Evolutionary conservation across 2,329 filamentous ascomycete species (phyloP), one percentile per base, ranked within the genome.

Genomic region (Gaeumannomyces sp.): DNA sequence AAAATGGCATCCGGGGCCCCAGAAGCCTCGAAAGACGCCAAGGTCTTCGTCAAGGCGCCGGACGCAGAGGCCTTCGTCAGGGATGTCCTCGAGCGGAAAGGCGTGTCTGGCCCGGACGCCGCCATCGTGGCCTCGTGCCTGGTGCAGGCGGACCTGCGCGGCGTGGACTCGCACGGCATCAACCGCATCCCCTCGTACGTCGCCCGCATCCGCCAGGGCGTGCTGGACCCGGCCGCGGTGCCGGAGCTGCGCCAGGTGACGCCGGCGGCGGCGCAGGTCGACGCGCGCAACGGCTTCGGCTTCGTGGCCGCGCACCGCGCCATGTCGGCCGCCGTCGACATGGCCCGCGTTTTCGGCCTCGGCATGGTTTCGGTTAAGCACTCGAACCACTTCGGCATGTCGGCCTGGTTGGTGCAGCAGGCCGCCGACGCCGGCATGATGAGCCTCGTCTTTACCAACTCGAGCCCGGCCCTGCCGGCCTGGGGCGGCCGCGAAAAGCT

Each of bases 311-410:
- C 66, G 27, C 64, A 65, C 62, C 60, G 65, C 33, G 70, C 67
- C n/a, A 93, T 94, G 87, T 73, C 75, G 0, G 80, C 81, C 0
- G 90, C 90, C 0, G 85, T 93, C 60, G 80, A 84, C 13, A 87
- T 89, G 76, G 90, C 90, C 0, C 76, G 79, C 29, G 73, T 76
- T 1, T 86, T 82, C 70, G 90, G 90, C 16, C 90, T 94, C 67
- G 91, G 91, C 31, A 87, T 95, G 83, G 89, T 89, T 0, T 86
- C 84, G 65, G 80, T 94, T 71, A 90, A 88, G 74, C 88, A 89
- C 75, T 90, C 87, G 57, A 94, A 94, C 70, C 90, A 94, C 74
- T 93, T 91, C 71, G 91, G 91, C 64, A 95, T 95, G 91, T 84
- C 84, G 4, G 91, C 91, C 0, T 94, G 90, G 89, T 73, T 93